Evolutionary conservation across 441 rosid genomes (phyloP).

Genomic region (Arabidopsis hybrid): DNA sequence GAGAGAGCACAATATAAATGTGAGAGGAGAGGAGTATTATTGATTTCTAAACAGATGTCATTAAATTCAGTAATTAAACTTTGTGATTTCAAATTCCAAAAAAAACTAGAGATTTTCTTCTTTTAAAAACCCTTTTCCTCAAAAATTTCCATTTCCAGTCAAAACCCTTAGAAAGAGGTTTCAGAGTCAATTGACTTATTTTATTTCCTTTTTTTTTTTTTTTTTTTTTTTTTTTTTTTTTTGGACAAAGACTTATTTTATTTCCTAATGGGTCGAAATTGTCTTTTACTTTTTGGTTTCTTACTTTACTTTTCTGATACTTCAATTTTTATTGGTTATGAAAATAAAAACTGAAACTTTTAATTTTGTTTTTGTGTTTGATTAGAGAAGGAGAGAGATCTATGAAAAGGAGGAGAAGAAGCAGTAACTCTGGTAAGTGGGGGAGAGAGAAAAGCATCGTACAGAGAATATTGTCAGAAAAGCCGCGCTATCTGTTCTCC

Average conservation of each 20-base stretch:
- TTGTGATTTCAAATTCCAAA: conserved; percentile 16
- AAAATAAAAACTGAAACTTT: background rate
- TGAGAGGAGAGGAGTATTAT: conserved; percentile 25
- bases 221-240: no score
- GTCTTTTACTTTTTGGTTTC: conserved; percentile 10
- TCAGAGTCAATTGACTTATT: no score
- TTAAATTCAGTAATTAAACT: conserved; percentile 38
- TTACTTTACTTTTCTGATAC: background rate
- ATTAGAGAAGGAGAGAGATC: background rate
- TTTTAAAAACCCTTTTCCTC: conserved; percentile 18
- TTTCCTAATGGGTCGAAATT: conserved; percentile 8
- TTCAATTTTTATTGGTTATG: background rate
- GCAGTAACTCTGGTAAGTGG: background rate
- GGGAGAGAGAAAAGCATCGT: conserved; percentile 41
- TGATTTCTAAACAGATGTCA: conserved; percentile 40
- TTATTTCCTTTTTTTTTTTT: no score
- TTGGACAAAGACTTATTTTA: conserved; percentile 29
- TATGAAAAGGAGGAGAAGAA: no score
- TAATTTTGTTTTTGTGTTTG: no score
- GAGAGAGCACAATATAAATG: conserved; percentile 43
- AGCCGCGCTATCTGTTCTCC: conserved; percentile 38
- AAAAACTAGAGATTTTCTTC: background rate
- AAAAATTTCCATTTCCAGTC: background rate
- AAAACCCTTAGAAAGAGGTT: no score
- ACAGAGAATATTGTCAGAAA: conserved; percentile 77